Evolutionary conservation across 768 basidiomycete genomes (phyloP), one percentile per base, ranked within the genome.

Genomic region (Boletus speciosus): DNA sequence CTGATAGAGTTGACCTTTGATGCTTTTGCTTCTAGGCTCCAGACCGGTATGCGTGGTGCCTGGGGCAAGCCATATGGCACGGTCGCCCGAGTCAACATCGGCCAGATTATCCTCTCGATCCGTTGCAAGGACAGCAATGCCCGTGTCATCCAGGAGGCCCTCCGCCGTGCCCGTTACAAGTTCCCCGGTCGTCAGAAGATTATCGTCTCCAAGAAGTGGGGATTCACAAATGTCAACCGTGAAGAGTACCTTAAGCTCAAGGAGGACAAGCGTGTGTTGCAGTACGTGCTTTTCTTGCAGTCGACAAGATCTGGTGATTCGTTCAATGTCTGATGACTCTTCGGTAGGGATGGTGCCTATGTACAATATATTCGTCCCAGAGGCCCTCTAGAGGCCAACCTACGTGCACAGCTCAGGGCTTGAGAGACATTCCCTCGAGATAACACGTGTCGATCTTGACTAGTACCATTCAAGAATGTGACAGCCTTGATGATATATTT

Each of bases 31-130:
- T 49, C 1, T 62, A 90, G 91, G 68, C 83, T 96, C 55, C 91
- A 93, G 71, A 93, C 93, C 15, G 93, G 96, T 73, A 98, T 99
- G 97, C 92, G 96, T 76, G 97, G 96, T 62, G 96, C 96, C 39
- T 99, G 96, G 95, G 97, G 97, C 65, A 97, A 96, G 77, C 94
- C 97, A 40, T 95, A 97, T 73, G 95, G 93, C 61, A 93, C 88
- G 16, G 95, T 91, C 64, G 94, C 93, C 36, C 91, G 94, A 70
- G 94, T 97, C 61, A 86, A 93, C 83, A 98, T 98, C 61, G 95
- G 97, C 48, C 94, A 98, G 78, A 85, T 97, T 71, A 92, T 98
- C 73, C 78, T 88, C 34, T 88, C 85, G 51, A 87, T 98, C 74
- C 90, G 95, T 47, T 90, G 85, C 81, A 95, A 94, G 75, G 96